Evolutionary conservation across 2,329 filamentous ascomycete species (phyloP).

Genomic region (Corinectria fuckeliana): DNA sequence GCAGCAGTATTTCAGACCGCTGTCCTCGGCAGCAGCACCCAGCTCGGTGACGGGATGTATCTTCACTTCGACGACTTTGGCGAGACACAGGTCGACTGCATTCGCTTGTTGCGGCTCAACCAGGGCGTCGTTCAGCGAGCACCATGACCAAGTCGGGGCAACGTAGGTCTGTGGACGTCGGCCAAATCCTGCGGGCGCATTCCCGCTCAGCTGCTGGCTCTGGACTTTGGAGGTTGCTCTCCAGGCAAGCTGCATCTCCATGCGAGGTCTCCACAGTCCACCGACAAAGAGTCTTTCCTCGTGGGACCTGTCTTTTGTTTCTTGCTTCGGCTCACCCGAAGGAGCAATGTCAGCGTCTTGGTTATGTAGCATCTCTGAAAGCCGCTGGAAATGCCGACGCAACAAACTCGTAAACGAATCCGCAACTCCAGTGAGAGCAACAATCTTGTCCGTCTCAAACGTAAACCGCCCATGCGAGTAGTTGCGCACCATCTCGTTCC

Average conservation of each 20-base stretch:
- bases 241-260: conserved; percentile 20
- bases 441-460: conserved; percentile 3
- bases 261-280: conserved; percentile 14
- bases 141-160: conserved; percentile 23
- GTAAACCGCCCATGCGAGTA: conserved; percentile 7
- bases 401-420: neutral
- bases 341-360: neutral
- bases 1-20: conserved; percentile 7
- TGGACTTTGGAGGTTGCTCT: conserved; percentile 14
- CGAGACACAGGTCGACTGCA: neutral
- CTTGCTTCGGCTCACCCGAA: neutral
- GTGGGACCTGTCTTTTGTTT: neutral
- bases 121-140: conserved; percentile 14
- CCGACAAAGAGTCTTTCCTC: neutral
- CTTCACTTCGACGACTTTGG: neutral
- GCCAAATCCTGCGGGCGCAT: neutral
- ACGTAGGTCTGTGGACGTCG: neutral
- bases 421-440: conserved; percentile 13
- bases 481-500: conserved; percentile 13
- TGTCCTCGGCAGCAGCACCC: neutral
- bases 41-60: neutral
- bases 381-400: neutral
- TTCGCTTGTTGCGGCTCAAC: conserved; percentile 12
- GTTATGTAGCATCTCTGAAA: neutral
- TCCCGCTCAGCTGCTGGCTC: neutral